Base-by-base conservation (phyloP, 495 filamentous ascomycete genomes). In the Neohortaea acidophila region DNA sequence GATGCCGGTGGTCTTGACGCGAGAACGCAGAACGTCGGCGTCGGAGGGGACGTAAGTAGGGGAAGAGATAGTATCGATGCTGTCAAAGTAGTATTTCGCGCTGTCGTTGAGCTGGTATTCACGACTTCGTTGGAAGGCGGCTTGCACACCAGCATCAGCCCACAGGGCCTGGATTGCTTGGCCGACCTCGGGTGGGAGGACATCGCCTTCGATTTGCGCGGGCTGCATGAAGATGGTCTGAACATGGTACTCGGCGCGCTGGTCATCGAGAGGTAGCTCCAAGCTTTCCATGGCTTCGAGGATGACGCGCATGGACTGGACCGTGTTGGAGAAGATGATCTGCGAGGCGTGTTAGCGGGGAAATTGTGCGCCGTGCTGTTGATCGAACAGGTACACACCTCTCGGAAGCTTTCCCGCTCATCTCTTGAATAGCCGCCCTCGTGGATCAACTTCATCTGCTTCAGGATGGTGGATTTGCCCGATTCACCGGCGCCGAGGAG, bases 21-120 rank as follows among this genome's bases (percentile, higher is more conserved):
- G 84, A 41, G 89, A 93, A 47, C 87, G 77, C 26, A 97, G 81
- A 14, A 97, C 85, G 67, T 99, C 89, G 59, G 94, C 86, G 57
- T 99, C 87, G 47, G 82, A 93, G 49, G 89, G 89, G 54, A 96
- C 77, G 58, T 96, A 99, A 57, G 94, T 86, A 35, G 77, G 78
- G 42, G 80, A 75, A 22, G 83, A 83, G 48, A 99, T 93, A 44
- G 89, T 82, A 20, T 81, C 78, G 51, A 99, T 78, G 43, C 87
- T 85, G 57, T 92, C 84, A 55, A 99, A 96, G 73, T 94, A 99
- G 67, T 97, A 97, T 82, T 79, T 80, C 9, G 87, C 84, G 23
- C 86, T 94, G 63, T 97, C 89, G 63, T 97, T 94, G 53, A 97
- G 64, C 56, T 94, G 87, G 61, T 96, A 97, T 62, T 97, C 91